Conservation (phyloP, 371 early-diverging fungal genomes). For the Syncephalastrum monosporum region DNA sequence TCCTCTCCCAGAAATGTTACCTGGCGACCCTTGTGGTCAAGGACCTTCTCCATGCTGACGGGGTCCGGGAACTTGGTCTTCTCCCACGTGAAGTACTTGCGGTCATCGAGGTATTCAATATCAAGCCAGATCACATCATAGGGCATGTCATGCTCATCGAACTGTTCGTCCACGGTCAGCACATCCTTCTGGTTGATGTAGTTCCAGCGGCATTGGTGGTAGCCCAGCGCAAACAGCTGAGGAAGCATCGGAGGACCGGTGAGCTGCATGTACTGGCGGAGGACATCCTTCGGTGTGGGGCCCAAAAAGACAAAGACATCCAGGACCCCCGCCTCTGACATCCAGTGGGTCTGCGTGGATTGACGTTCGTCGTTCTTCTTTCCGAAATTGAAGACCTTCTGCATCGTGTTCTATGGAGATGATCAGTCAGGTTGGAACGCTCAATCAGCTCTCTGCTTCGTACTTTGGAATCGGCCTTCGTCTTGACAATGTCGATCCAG, state of each 20-base stretch:
- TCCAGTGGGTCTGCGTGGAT: slow-evolving; percentile 86
- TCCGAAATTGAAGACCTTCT: slow-evolving; percentile 32
- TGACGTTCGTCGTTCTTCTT: slow-evolving; percentile 10
- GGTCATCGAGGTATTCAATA: slow-evolving; percentile 92
- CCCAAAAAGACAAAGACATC: slow-evolving; percentile 93
- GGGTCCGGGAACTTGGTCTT: slow-evolving; percentile 85
- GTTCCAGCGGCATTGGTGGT: slow-evolving; percentile 96
- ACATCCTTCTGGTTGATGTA: slow-evolving; percentile 87
- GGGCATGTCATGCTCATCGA: slow-evolving; percentile 85
- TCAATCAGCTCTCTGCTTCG: background rate
- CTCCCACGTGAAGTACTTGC: slow-evolving; percentile 93
- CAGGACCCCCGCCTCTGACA: slow-evolving; percentile 88
- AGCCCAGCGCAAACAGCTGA: slow-evolving; percentile 86
- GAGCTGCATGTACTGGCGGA: slow-evolving; percentile 70
- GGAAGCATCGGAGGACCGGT: slow-evolving; percentile 89
- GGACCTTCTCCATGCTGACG: slow-evolving; percentile 74
- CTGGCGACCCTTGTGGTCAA: slow-evolving; percentile 78
- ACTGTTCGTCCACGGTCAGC: slow-evolving; percentile 71
- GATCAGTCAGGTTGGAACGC: background rate
- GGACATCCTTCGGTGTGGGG: slow-evolving; percentile 68
- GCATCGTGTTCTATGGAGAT: slow-evolving; percentile 17
- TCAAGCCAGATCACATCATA: slow-evolving; percentile 95
- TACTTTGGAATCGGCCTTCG: slow-evolving; percentile 24
- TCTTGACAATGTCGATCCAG: slow-evolving; percentile 92
- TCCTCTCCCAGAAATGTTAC: slow-evolving; percentile 27